Base-by-base conservation (phyloP, 805 yeast species). In the Suhomyces sp. region DNA sequence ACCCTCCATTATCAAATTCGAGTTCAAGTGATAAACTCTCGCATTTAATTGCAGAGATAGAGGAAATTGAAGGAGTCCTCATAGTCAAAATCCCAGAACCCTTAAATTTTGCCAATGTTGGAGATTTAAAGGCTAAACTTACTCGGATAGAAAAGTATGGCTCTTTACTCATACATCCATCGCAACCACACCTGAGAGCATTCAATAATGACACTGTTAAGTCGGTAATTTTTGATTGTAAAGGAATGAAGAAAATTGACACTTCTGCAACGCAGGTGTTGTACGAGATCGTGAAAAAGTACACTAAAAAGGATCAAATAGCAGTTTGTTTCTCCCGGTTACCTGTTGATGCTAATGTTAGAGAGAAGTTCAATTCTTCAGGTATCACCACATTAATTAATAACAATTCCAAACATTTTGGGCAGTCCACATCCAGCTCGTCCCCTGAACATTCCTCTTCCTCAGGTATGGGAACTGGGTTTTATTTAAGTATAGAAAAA, bases 11-110 rank as follows among this genome's bases (percentile, higher is more conserved):
- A 32, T 17, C 30, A 22, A 27, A 25, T 12, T 3, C 24, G 19
- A 15, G 32, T 22, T 15, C 9, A 30, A 6, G 5, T 17, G 43
- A 28, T 17, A 28, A 28, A 19, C 17, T 35, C 7, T 24, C 15
- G 10, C 25, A 28, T 35, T 19, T 53, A 22, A 50, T 63, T 13
- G 57, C 59, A 13, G 58, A 60, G 51, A 51, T 60, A 51, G 53
- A 72, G 47, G 74, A 67, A 25, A 65, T 83, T 31, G 85, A 81
- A 45, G 88, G 88, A 0, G 83, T 88, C 36, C 64, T 90, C 22
- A 77, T 88, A 19, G 83, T 88, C 23, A 83, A 81, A 44, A 76
- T 88, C 27, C 88, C 96, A 0, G 96, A 88, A 52, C 95, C 96
- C 1, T 65, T 88, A 40, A 86, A 90, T 4, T 88, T 88, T 58